These are phyloP conservation scores for Lactarius evosmus DNA, from an alignment of 768 basidiomycete species.

Conservation along the genomic window DNA sequence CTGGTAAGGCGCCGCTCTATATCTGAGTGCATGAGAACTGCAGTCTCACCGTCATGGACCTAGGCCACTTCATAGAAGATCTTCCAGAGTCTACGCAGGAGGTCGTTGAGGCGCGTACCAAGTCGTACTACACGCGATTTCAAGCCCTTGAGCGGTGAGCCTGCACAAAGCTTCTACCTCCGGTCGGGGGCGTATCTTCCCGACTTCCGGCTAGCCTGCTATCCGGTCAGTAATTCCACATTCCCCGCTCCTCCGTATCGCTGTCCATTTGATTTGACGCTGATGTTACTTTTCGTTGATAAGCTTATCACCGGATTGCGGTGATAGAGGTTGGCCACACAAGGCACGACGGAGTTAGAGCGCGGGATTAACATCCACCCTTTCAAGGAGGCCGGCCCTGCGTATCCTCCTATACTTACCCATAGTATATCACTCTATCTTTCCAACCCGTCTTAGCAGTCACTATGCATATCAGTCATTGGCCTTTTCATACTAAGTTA, in stretches of 20 bases:
- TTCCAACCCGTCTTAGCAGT: background rate
- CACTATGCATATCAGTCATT: background rate
- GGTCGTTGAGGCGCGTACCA: constrained; percentile 79
- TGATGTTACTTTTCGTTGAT: background rate
- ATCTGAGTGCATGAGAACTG: background rate
- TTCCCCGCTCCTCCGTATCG: constrained; percentile 2
- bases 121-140: constrained; percentile 82
- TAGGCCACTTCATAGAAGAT: constrained; percentile 79
- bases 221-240: constrained; percentile 2
- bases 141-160: constrained; percentile 44
- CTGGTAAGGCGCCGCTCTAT: constrained; percentile 52
- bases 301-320: background rate
- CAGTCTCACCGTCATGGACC: background rate
- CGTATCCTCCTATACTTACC: background rate
- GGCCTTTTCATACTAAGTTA: background rate
- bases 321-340: background rate
- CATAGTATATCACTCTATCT: background rate
- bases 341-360: background rate
- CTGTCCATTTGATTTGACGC: background rate
- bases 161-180: background rate
- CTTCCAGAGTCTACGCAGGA: constrained; percentile 95
- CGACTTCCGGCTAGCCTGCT: background rate
- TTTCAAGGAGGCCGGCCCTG: background rate
- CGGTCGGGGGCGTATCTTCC: background rate
- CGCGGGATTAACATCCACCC: background rate